Evolutionary conservation across 495 filamentous ascomycete species (phyloP).

Genomic region (Aspergillus haitiensis): DNA sequence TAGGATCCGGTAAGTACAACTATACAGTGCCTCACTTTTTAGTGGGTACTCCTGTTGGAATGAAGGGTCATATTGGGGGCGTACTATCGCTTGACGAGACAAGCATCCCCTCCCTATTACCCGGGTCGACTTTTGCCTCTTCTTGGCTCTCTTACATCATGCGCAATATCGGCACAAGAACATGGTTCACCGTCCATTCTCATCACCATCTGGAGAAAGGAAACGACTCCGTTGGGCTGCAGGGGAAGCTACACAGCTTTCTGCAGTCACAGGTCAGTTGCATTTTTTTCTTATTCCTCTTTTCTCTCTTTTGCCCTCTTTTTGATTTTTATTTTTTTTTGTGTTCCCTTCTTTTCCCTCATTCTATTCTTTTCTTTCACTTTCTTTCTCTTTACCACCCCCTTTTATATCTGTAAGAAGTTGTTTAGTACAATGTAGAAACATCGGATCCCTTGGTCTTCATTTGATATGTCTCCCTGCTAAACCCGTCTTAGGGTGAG

Average conservation of each 20-base stretch:
- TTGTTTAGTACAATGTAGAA: neutral
- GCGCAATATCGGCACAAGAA: slow-evolving; percentile 9
- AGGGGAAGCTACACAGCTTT: slow-evolving; percentile 23
- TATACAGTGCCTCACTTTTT: slow-evolving; percentile 13
- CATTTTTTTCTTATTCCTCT: neutral
- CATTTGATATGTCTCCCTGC: neutral
- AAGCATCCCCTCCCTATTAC: neutral
- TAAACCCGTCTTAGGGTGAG: slow-evolving; percentile 15
- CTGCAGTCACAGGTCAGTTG: slow-evolving; percentile 18
- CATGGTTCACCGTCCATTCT: slow-evolving; percentile 27
- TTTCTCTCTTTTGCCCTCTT: neutral
- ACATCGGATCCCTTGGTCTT: too few relatives aligned
- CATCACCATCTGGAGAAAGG: slow-evolving; percentile 21
- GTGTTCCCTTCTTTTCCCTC: neutral
- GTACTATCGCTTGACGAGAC: slow-evolving; percentile 10
- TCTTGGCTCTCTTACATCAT: neutral
- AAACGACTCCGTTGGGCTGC: slow-evolving; percentile 16
- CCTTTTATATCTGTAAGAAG: neutral
- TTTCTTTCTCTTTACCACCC: neutral
- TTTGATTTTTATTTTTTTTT: neutral
- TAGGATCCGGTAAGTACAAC: slow-evolving; percentile 11
- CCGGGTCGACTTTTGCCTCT: neutral
- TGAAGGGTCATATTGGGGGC: slow-evolving; percentile 6
- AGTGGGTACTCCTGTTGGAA: slow-evolving; percentile 10
- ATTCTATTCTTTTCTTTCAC: neutral